phyloP scores from a whole-genome alignment of 2,329 filamentous ascomycete genomes.

The Teratosphaeriaceae sp. region DNA sequence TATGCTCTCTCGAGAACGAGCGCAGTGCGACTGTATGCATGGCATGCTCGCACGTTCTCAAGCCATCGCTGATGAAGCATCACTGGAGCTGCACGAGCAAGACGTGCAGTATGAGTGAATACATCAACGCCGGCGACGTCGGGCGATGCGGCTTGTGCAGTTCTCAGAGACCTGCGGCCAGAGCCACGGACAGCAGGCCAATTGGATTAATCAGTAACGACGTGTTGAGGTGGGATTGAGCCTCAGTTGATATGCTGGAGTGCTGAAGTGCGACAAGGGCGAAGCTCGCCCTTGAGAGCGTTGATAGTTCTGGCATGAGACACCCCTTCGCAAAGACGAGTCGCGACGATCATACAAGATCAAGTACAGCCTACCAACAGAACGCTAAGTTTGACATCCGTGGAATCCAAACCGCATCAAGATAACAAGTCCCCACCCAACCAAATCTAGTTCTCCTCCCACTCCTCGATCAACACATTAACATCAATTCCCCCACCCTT shows the following conservation, averaged over 20 bases:
- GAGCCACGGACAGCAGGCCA: slow-evolving; percentile 6
- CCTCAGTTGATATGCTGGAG: too few species aligned
- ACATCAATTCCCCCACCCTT: slow-evolving; percentile 35
- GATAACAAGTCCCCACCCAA: too few species aligned
- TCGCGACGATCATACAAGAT: not conserved
- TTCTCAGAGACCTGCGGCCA: slow-evolving; percentile 20
- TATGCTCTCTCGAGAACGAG: slow-evolving; percentile 64
- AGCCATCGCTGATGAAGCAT: slow-evolving; percentile 44
- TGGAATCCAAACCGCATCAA: not conserved
- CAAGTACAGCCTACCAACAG: not conserved
- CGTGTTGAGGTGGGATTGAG: slow-evolving; percentile 29
- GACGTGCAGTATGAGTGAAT: slow-evolving; percentile 50
- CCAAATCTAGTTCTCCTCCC: slow-evolving; percentile 18
- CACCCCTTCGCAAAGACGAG: not conserved
- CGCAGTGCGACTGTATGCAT: slow-evolving; percentile 51
- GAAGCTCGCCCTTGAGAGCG: not conserved
- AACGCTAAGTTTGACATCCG: not conserved
- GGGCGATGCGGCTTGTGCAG: slow-evolving; percentile 67
- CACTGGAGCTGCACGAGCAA: slow-evolving; percentile 59
- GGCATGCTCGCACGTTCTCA: slow-evolving; percentile 65
- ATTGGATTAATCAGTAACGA: slow-evolving; percentile 23
- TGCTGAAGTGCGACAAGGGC: too few species aligned
- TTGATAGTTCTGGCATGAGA: not conserved
- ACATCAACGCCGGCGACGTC: slow-evolving; percentile 63
- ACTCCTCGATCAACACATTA: slow-evolving; percentile 46